Conservation (phyloP, 495 filamentous ascomycete species). For the Bacidia gigantensis region DNA sequence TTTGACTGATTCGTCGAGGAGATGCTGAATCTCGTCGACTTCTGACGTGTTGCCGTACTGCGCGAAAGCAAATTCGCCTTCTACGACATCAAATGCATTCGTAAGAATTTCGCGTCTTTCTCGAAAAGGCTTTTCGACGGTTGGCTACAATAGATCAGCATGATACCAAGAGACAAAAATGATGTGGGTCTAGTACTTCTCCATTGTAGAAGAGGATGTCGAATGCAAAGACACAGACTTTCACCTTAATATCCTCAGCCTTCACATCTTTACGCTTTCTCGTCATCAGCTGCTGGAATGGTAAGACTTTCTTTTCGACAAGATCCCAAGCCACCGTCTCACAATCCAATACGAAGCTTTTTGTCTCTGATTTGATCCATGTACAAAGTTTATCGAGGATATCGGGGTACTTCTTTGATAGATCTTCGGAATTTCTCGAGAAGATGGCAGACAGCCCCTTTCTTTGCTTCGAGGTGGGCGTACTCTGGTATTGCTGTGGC, state of each 20-base stretch:
- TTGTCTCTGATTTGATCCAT: constrained; percentile 81
- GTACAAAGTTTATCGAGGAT: constrained; percentile 71
- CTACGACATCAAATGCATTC: constrained; percentile 55
- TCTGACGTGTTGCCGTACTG: constrained; percentile 77
- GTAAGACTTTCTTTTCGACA: constrained; percentile 79
- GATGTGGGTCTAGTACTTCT: constrained; percentile 37
- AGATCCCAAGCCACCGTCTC: constrained; percentile 98
- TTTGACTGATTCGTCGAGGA: constrained; percentile 88
- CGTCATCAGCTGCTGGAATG: constrained; percentile 97
- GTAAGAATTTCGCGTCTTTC: constrained; percentile 70
- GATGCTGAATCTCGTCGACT: constrained; percentile 78
- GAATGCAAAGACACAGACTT: constrained; percentile 96
- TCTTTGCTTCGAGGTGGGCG: constrained; percentile 39
- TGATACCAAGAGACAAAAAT: not conserved
- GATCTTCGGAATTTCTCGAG: constrained; percentile 88
- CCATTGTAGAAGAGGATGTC: constrained; percentile 90
- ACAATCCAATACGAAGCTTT: constrained; percentile 93
- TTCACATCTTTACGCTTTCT: constrained; percentile 96
- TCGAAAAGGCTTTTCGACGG: constrained; percentile 75
- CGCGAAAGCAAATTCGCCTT: constrained; percentile 88
- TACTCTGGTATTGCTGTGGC: constrained; percentile 45
- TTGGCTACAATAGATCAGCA: constrained; percentile 31
- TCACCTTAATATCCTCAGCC: constrained; percentile 90
- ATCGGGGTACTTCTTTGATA: constrained; percentile 96
- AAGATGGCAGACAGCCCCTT: constrained; percentile 77